Evolutionary conservation across 345 rosid genomes (phyloP), one percentile per base, ranked within the genome.

Genomic region (Trapa bicornis): DNA sequence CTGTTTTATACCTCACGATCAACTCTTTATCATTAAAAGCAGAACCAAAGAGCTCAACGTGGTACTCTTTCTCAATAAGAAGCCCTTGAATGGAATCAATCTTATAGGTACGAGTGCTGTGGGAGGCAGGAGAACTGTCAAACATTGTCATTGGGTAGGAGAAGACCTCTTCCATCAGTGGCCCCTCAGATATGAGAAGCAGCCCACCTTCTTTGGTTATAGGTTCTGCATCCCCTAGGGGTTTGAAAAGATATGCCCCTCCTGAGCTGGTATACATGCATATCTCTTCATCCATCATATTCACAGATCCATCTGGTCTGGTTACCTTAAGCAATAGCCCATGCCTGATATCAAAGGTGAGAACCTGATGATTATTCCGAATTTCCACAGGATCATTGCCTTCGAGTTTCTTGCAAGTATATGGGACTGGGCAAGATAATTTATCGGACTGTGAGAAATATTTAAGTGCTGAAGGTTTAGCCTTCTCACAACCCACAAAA

Each of bases 171-270:
- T 85, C 87, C 87, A 91, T 83, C 74, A 91, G 70, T 32, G 75
- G 80, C 22, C 99, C 99, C 75, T 87, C 90, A 2, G 91, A 82
- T 65, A 75, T 80, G 65, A 91, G 78, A 77, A 86, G 66, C 65
- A 75, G 71, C 72, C 95, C 96, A 67, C 85, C 89, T 11, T 85
- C 74, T 75, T 77, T 64, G 62, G 82, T 72, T 69, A 94, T 83
- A 32, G 93, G 83, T 62, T 77, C 73, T 69, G 97, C 96, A 74
- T 83, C 80, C 70, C 99, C 97, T 17, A 50, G 64, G 8, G 99
- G 99, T 74, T 79, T 81, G 79, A 94, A 94, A 37, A 94, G 76
- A 84, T 94, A 94, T 50, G 99, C 99, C 62, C 97, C 97, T 64
- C 77, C 93, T 1, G 67, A 64, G 81, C 96, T 91, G 2, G 87